Conservation (phyloP, 768 basidiomycete species). For the Tricholoma hemisulphureum region DNA sequence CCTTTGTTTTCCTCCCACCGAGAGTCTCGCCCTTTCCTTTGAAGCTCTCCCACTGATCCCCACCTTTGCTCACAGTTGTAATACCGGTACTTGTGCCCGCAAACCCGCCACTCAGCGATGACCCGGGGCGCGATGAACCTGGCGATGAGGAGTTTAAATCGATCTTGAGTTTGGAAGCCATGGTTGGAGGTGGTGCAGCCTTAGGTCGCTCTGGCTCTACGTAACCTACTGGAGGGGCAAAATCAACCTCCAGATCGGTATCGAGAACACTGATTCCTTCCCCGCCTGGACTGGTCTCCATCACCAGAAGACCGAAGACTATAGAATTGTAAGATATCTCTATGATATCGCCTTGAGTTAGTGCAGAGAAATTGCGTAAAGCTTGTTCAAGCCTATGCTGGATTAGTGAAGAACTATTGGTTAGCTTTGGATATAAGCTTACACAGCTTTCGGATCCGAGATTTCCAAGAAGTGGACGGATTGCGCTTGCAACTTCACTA, state of each 20-base stretch:
- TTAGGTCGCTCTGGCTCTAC: constrained; percentile 90
- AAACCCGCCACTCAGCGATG: constrained; percentile 69
- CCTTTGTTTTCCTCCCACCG: constrained; percentile 88
- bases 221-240: constrained; percentile 90
- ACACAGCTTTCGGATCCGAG: constrained; percentile 98
- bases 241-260: constrained; percentile 98
- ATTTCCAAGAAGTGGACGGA: constrained; percentile 94
- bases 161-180: constrained; percentile 97
- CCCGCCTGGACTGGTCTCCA: constrained; percentile 87
- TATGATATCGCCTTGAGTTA: constrained; percentile 96
- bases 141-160: constrained; percentile 86
- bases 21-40: constrained; percentile 93
- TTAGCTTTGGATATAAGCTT: constrained; percentile 32
- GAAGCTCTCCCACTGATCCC: constrained; percentile 92
- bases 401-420: neutral
- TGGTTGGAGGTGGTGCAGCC: constrained; percentile 78
- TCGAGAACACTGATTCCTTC: constrained; percentile 88
- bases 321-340: constrained; percentile 98
- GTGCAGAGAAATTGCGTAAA: constrained; percentile 85
- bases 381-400: constrained; percentile 83
- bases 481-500: constrained; percentile 97
- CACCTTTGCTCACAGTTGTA: constrained; percentile 64
- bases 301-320: constrained; percentile 90
- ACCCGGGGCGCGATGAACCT: constrained; percentile 79
- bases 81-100: constrained; percentile 47